Base-by-base conservation (phyloP, 2,329 filamentous ascomycete species). In the Botrytis medusae region DNA sequence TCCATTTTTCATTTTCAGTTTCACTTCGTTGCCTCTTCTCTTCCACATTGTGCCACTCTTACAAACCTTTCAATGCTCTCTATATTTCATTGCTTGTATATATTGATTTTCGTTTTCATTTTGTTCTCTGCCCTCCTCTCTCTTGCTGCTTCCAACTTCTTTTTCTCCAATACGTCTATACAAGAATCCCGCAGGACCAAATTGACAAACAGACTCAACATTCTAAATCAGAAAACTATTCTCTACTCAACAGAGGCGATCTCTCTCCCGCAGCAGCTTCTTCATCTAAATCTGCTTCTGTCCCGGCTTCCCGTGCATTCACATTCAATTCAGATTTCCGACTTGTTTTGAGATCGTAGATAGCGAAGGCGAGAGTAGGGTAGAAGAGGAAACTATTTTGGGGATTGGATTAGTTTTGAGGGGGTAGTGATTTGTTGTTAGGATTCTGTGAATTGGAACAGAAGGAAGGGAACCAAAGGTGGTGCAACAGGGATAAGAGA, bases 401-500 rank as follows among this genome's bases (percentile, higher is more conserved):
- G n/a, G 14, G 2, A 1, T 57, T 57, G 32, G 14, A 29, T 54
- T 29, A 54, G 51, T 29, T 54, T 54, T 54, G 51, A 29, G 29
- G 25, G 51, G 51, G 51, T 14, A 7, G 51, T 29, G n/a, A 18
- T 9, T 10, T 57, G 14, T 18, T 29, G 6, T 57, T 18, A 32
- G 2, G 14, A 18, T 29, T 29, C 4, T 29, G 8, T 32, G 14
- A 4, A 12, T 18, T 57, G 8, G 7, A 0, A 29, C 51, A 57
- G n/a, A 29, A 57, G 6, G n/a, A 3, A 29, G 14, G 12, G 14
- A 29, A 16, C 14, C 2, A 16, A 54, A 12, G n/a, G 14, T 54
- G 0, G 10, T 29, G 3, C 2, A 5, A 1, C 2, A 29, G n/a
- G 2, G 4, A 54, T 29, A 2, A 18, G 1, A 54, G 6, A 4